Conservation (phyloP, 2,329 filamentous ascomycete species). For the Scedosporium aurantiacum region DNA sequence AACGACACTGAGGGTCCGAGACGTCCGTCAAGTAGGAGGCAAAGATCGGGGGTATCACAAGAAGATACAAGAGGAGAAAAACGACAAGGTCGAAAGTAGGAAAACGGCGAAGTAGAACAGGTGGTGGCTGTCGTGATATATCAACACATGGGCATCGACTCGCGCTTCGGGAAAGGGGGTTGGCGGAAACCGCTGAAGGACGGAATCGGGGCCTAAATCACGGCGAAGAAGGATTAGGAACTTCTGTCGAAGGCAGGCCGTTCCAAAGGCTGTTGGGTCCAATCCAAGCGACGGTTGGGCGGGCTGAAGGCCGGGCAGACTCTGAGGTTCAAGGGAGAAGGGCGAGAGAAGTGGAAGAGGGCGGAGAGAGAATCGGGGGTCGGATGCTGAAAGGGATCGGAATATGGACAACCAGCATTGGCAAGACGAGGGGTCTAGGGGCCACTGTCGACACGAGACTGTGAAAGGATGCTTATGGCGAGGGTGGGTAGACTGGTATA, state of each 20-base stretch:
- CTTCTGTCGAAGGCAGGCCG: not conserved
- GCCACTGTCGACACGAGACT: conserved; percentile 1
- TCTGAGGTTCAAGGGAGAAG: not conserved
- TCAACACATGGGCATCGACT: conserved; percentile 1
- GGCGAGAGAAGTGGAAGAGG: not conserved
- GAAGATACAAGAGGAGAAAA: not conserved
- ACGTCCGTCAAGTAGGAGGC: not conserved
- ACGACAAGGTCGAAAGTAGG: not conserved
- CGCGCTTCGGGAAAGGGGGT: not conserved
- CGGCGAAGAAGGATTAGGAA: not conserved
- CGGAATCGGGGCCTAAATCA: not conserved
- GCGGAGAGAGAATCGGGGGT: conserved; percentile 1
- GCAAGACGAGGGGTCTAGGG: not conserved
- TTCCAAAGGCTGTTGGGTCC: not conserved
- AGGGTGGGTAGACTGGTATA: not conserved
- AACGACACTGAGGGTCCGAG: not conserved
- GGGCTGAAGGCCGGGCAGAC: not conserved
- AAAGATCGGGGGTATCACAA: not conserved
- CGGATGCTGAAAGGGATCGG: not conserved
- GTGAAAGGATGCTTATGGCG: conserved; percentile 4
- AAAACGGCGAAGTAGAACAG: not conserved
- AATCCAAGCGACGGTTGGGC: not conserved
- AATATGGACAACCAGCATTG: conserved; percentile 4
- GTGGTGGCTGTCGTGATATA: not conserved
- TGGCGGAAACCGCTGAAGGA: not conserved